Evolutionary conservation across 1,139 yeast species (phyloP).

Genomic region (Suhomyces panamericanus): DNA sequence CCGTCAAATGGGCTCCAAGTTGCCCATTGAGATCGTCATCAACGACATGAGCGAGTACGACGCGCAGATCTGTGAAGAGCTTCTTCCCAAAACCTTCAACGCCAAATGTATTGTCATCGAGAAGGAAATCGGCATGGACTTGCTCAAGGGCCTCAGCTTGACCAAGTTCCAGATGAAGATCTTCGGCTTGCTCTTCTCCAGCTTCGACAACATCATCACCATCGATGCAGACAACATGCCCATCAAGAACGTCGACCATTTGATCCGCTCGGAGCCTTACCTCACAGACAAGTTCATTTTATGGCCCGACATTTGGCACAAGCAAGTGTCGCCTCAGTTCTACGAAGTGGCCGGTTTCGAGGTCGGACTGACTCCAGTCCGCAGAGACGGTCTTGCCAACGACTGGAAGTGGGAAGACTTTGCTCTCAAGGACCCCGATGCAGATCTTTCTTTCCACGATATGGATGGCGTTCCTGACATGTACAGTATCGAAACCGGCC

Average conservation of each 20-base stretch:
- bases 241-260: slow-evolving; percentile 31
- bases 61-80: slow-evolving; percentile 30
- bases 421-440: slow-evolving; percentile 18
- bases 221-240: slow-evolving; percentile 41
- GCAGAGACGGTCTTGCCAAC: slow-evolving; percentile 33
- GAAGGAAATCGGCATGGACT: slow-evolving; percentile 28
- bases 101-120: slow-evolving; percentile 36
- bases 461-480: slow-evolving; percentile 33
- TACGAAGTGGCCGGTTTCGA: slow-evolving; percentile 36
- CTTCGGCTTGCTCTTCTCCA: slow-evolving; percentile 34
- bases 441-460: slow-evolving; percentile 34
- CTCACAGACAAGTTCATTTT: slow-evolving; percentile 31
- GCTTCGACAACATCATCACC: slow-evolving; percentile 36
- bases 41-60: slow-evolving; percentile 28
- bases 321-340: slow-evolving; percentile 35
- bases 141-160: slow-evolving; percentile 19
- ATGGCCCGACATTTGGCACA: slow-evolving; percentile 45
- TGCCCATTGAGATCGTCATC: slow-evolving; percentile 40
- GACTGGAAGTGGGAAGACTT: slow-evolving; percentile 27
- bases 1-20: slow-evolving; percentile 33
- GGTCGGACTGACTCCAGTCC: slow-evolving; percentile 29
- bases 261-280: slow-evolving; percentile 29
- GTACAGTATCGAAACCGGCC: slow-evolving; percentile 37
- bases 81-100: slow-evolving; percentile 29
- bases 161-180: slow-evolving; percentile 33